Evolutionary conservation across 2,329 filamentous ascomycete species (phyloP).

Genomic region (Colletotrichum paranaense): DNA sequence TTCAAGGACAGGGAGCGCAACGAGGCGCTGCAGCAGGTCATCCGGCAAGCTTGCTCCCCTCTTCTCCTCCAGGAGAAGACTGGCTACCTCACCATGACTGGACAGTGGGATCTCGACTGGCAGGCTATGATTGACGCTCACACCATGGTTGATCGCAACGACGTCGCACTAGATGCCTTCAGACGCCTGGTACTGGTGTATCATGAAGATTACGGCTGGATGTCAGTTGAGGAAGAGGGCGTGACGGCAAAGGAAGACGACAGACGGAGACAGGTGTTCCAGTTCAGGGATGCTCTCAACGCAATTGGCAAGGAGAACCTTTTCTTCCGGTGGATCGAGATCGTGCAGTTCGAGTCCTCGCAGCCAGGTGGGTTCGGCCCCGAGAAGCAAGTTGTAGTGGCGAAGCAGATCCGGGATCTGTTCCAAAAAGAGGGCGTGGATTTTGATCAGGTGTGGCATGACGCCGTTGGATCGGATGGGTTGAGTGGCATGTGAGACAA

Average conservation of each 20-base stretch:
- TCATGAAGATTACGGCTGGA: constrained; percentile 76
- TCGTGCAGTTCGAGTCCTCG: constrained; percentile 88
- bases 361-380: constrained; percentile 81
- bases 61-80: constrained; percentile 80
- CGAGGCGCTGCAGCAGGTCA: constrained; percentile 69
- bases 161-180: constrained; percentile 73
- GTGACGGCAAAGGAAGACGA: constrained; percentile 67
- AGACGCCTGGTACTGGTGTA: constrained; percentile 77
- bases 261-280: constrained; percentile 78
- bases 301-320: constrained; percentile 86
- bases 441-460: constrained; percentile 83
- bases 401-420: constrained; percentile 78
- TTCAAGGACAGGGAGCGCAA: constrained; percentile 62
- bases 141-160: constrained; percentile 72
- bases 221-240: constrained; percentile 69
- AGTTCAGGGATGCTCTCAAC: constrained; percentile 81
- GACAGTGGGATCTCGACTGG: constrained; percentile 90
- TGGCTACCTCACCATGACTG: constrained; percentile 87
- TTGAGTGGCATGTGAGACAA: constrained; percentile 39
- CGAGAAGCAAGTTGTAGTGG: constrained; percentile 78
- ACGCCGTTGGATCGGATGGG: constrained; percentile 61
- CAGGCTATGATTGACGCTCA: constrained; percentile 81
- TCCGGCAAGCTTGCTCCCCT: constrained; percentile 77
- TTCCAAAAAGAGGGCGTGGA: constrained; percentile 82
- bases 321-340: constrained; percentile 93